Conservation (phyloP, 1,284 basidiomycete species). For the Caloboletus firmus region DNA sequence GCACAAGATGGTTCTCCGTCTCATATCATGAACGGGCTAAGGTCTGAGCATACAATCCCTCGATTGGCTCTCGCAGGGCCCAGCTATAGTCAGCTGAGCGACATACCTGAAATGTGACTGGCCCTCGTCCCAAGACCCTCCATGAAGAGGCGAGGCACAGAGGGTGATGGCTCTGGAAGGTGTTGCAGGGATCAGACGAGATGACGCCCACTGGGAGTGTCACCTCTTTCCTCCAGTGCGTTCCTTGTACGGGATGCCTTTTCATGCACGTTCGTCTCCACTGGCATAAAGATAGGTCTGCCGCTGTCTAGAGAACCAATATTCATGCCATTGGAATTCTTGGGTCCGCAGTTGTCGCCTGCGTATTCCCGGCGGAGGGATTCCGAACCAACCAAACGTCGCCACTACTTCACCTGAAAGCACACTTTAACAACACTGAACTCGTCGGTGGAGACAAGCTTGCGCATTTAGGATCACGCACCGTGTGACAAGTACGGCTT, state of each 20-base stretch:
- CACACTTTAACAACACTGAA: not conserved
- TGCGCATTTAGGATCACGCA: not conserved
- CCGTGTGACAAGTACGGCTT: not conserved
- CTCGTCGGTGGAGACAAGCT: not conserved
- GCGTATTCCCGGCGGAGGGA: not conserved
- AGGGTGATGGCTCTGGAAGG: conserved; percentile 23
- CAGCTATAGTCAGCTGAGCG: conserved; percentile 30
- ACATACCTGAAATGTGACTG: conserved; percentile 32
- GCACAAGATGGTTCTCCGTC: conserved; percentile 16
- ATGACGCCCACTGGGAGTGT: not conserved
- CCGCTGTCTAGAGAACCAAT: not conserved
- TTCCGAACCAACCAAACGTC: not conserved
- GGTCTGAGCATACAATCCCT: conserved; percentile 34
- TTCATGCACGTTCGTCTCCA: not conserved
- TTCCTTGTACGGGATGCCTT: conserved; percentile 17
- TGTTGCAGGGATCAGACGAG: conserved; percentile 30
- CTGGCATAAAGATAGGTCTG: not conserved
- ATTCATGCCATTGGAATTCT: not conserved
- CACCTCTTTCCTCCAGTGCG: conserved; percentile 15
- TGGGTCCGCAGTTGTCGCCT: not conserved
- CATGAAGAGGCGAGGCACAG: conserved; percentile 23
- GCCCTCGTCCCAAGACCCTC: conserved; percentile 28
- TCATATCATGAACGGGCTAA: conserved; percentile 32
- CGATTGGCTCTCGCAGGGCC: conserved; percentile 32
- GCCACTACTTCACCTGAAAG: not conserved